A percentile compares a stretch with the other conserved stretches of the same genome.
These are phyloP conservation scores for Fusarium protoensiforme DNA, from an alignment of 2,329 filamentous ascomycete species.

Conservation along the genomic window DNA sequence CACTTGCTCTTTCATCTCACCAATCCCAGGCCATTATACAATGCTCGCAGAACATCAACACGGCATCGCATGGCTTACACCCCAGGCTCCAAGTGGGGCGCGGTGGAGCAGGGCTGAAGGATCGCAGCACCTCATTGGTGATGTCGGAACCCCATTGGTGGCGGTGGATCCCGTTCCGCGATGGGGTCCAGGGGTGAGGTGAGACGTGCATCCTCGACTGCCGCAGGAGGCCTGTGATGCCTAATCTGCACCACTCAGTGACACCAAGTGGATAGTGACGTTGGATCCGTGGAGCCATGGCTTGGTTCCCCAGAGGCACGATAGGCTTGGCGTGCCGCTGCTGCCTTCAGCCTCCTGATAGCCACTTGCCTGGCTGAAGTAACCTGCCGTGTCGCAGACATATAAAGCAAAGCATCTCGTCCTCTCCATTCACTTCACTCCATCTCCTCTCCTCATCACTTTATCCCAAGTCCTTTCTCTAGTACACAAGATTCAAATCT, in stretches of 20 bases:
- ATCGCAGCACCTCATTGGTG: not conserved
- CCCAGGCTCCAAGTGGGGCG: not conserved
- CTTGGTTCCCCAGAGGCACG: not conserved
- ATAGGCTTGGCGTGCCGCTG: constrained; percentile 13
- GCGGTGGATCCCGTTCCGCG: not conserved
- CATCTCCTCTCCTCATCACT: not conserved
- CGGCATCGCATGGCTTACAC: not conserved
- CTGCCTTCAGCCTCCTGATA: constrained; percentile 27
- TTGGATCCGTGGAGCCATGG: not conserved
- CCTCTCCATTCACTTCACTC: not conserved
- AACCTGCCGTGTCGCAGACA: not conserved
- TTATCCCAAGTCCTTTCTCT: not conserved
- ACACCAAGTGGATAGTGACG: not conserved
- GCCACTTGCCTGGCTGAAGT: constrained; percentile 1
- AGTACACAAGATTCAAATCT: not conserved
- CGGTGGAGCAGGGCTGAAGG: constrained; percentile 1
- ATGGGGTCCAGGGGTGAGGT: not conserved
- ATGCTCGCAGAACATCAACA: not conserved
- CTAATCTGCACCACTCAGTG: not conserved
- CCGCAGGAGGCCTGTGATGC: not conserved
- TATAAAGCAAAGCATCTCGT: constrained; percentile 22
- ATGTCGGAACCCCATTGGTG: not conserved
- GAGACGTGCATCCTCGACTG: not conserved
- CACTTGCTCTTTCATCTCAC: not conserved
- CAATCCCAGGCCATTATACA: not conserved